phyloP scores from a whole-genome alignment of 1,284 basidiomycete species.

The Tilletia walkeri region DNA sequence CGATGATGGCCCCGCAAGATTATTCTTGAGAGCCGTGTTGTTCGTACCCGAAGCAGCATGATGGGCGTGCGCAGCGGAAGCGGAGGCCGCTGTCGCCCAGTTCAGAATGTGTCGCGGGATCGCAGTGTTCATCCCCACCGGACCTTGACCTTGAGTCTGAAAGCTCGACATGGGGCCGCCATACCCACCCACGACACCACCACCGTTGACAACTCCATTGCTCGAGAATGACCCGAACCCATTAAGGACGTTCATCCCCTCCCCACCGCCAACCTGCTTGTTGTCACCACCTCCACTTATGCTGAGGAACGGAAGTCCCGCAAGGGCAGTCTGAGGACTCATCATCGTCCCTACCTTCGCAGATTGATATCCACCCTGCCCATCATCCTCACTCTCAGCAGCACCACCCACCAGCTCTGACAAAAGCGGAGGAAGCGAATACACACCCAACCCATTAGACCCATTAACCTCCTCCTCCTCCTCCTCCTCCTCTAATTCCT shows the following conservation, averaged over 20 bases:
- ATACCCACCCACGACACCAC: neutral
- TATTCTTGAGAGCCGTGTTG: neutral
- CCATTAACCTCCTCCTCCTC: neutral
- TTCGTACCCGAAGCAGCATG: neutral
- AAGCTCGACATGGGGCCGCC: neutral
- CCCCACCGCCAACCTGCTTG: conserved; percentile 2
- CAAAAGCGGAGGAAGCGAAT: neutral
- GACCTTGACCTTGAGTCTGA: neutral
- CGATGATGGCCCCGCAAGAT: neutral
- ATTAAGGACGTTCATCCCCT: neutral
- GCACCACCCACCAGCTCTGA: neutral
- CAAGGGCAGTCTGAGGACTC: conserved; percentile 9
- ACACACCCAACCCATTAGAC: neutral
- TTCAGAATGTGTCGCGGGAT: neutral
- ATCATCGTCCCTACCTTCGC: neutral
- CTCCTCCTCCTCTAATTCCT: neutral
- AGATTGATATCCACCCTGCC: neutral
- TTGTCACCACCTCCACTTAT: neutral
- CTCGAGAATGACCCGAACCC: neutral
- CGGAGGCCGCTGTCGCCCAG: neutral
- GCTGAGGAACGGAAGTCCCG: conserved; percentile 2
- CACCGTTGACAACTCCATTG: neutral
- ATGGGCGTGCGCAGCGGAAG: neutral
- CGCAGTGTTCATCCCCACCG: neutral
- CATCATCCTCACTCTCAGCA: neutral